A percentile compares a stretch with the other conserved stretches of the same genome.
Conservation (phyloP, 345 rosid species). For the Eutrema yunnanense region DNA sequence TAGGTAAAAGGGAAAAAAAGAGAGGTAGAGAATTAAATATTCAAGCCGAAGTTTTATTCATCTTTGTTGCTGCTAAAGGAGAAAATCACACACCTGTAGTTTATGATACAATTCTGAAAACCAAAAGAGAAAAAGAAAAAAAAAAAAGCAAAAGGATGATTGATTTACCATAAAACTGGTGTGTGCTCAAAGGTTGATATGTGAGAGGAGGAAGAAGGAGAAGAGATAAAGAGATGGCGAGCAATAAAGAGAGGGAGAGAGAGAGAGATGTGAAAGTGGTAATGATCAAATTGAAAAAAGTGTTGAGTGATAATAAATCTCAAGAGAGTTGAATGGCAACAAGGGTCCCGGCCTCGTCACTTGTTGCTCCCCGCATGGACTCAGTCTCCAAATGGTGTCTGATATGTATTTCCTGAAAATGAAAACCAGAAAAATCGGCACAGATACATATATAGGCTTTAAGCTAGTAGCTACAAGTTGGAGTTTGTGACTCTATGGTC, state of each 20-base stretch:
- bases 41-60: neutral
- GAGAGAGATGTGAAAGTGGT: constrained; percentile 16
- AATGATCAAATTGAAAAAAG: constrained; percentile 26
- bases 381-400: constrained; percentile 24
- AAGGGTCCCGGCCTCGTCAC: constrained; percentile 41
- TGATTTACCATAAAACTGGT: constrained; percentile 19
- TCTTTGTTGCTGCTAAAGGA: neutral
- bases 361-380: constrained; percentile 32
- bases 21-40: constrained; percentile 11
- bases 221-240: constrained; percentile 10
- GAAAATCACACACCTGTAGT: neutral
- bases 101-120: constrained; percentile 14
- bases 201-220: constrained; percentile 5
- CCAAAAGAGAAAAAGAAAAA: neutral
- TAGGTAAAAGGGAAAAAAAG: neutral
- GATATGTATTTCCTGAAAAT: neutral
- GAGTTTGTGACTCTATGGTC: neutral
- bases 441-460: neutral
- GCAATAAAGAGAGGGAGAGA: constrained; percentile 8
- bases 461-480: neutral
- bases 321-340: constrained; percentile 16
- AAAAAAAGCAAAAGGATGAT: constrained; percentile 25
- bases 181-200: constrained; percentile 30
- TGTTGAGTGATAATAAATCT: constrained; percentile 6
- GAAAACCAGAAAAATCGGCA: neutral